Evolutionary conservation across 371 early-diverging fungal genomes (phyloP).

Genomic region (Basidiobolus heterosporus): DNA sequence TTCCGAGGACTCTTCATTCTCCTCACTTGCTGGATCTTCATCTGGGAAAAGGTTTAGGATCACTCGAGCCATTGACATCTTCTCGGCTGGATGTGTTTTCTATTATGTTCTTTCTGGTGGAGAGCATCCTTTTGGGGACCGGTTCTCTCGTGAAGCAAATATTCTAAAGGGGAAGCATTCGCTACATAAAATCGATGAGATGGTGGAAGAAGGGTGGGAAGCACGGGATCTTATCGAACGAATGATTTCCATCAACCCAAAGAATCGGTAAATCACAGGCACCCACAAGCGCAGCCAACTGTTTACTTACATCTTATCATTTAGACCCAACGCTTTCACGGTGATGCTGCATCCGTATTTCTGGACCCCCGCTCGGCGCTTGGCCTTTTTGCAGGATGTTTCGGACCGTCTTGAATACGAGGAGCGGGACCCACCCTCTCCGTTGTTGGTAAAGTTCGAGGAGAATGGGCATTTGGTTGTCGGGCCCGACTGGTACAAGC

Average conservation of each 20-base stretch:
- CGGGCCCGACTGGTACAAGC: conserved; percentile 65
- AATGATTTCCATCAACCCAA: conserved; percentile 70
- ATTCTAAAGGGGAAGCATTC: conserved; percentile 58
- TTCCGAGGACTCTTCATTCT: conserved; percentile 5
- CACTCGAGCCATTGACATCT: conserved; percentile 84
- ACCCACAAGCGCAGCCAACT: not conserved
- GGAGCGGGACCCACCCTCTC: conserved; percentile 48
- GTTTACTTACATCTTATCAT: not conserved
- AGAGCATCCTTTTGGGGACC: conserved; percentile 89
- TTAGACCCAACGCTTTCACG: conserved; percentile 48
- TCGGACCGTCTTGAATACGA: conserved; percentile 88
- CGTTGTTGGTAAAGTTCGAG: conserved; percentile 46
- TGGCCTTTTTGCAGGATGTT: conserved; percentile 83
- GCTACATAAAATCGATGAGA: conserved; percentile 44
- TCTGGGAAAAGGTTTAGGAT: conserved; percentile 30
- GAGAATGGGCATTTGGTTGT: conserved; percentile 34
- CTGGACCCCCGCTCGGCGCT: conserved; percentile 67
- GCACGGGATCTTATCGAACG: conserved; percentile 75
- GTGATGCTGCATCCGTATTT: conserved; percentile 86
- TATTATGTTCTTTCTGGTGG: conserved; percentile 80
- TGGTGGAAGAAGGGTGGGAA: conserved; percentile 55
- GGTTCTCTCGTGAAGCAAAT: conserved; percentile 69
- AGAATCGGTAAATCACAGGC: conserved; percentile 29
- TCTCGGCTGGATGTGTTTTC: conserved; percentile 87
- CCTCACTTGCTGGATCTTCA: not conserved